Evolutionary conservation across 2,329 filamentous ascomycete genomes (phyloP), one percentile per base, ranked within the genome.

Genomic region (Metarhizium anisopliae): DNA sequence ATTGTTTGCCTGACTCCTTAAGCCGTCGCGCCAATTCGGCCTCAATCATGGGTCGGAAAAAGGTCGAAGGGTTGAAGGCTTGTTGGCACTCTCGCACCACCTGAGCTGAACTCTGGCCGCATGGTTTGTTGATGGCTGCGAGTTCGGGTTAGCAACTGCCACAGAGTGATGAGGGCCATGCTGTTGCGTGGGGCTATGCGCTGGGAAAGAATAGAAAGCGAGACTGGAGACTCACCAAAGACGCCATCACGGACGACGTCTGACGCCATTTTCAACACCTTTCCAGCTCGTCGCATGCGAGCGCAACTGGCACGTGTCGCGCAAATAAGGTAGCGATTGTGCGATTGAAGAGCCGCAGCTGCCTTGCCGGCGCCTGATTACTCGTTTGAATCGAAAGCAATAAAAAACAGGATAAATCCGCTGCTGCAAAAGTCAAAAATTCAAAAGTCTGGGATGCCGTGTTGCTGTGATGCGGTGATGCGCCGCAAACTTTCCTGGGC

Each of bases 41-140:
- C 35, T 84, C 76, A 57, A 97, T 77, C 79, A 89, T 86, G 38
- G 91, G 89, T 56, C 81, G 79, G 77, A 99, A 97, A 60, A 89
- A 77, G 30, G 74, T 68, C 1, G 94, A 97, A 11, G 84, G 82
- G 63, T 91, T 90, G 79, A 97, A 95, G 61, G 87, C 82, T 20
- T 80, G 75, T 74, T 97, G 91, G 57, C 95, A 85, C 67, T 93
- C 87, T 68, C 93, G 91, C 61, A 99, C 83, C 42, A 95, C 87
- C 70, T 95, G 90, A 52, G 92, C 92, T 38, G 93, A 97, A 68
- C 87, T 90, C 65, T 93, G 45, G 65, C 86, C 88, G 65, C 85
- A 78, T 32, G 94, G 94, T 74, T 99, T 99, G 75, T 96, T 90
- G 72, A 99, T 87, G 70, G 90, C 93, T 96, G 63, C 13, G 20